Evolutionary conservation across 352 stramenopile species (phyloP), one percentile per base, ranked within the genome.

Genomic region (Peronosclerospora sorghi): DNA sequence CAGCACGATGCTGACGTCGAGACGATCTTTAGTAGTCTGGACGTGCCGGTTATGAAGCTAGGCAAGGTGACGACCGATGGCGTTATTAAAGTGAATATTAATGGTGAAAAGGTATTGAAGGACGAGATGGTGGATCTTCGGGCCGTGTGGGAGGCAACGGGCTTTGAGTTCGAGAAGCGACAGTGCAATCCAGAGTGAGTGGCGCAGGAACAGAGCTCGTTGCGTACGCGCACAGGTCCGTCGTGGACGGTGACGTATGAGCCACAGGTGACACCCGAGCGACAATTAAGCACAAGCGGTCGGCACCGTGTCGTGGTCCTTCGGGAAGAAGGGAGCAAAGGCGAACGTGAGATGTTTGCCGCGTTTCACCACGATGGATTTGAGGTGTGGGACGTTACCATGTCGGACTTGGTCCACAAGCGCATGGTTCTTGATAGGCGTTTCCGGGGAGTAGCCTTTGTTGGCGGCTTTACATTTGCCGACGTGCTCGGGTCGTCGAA

Each of bases 381-480:
- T 51, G 95, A 99, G 51, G 83, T 96, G 5, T 99, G 96, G 95
- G 95, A 98, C 75, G 68, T 97, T n/a, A 96, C 83, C 41, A 97
- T 99, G 61, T 96, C 80, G 47, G 96, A 99, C 56, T 63, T 99
- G 8, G 65, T 98, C 0, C 62, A 74, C 29, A 93, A 94, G 45
- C 80, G 78, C 17, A 75, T 97, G 10, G 83, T 71, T 17, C 70
- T 99, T 0, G 83, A 98, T 53, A 64, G 94, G 38, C 70, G 74
- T 15, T 99, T 98, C 77, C 86, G 89, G 19, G 96, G 96, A n/a
- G n/a, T n/a, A 32, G 78, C 96, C 14, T 99, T 99, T 53, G 95
- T 98, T 10, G 96, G 96, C 27, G 96, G 96, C 38, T n/a, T 99
- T 99, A 97, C 85, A 28, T 99, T 98, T 56, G 96, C 95, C 8